Percentiles rank a stretch among this genome's conserved stretches.
These are phyloP conservation scores for Triticum turgidum DNA, from an alignment of 176 grass and related monocot species.

Conservation along the genomic window DNA sequence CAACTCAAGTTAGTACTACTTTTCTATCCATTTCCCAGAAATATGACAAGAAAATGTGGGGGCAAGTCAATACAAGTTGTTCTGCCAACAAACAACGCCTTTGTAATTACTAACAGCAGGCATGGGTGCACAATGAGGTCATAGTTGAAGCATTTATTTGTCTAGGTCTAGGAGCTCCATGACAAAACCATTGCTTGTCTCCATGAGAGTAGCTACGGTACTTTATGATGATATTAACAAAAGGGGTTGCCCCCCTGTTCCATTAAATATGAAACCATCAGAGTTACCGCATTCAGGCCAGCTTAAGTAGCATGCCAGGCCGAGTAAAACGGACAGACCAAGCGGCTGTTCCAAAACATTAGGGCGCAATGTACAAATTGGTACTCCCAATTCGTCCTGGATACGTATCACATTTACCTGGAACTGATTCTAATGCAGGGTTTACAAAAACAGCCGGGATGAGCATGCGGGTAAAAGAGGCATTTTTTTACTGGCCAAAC, in stretches of 20 bases:
- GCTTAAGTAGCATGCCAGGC: too few species aligned
- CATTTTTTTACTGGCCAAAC: neutral
- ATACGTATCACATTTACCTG: slow-evolving; percentile 33
- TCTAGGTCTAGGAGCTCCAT: slow-evolving; percentile 20
- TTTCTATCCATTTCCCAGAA: too few species aligned
- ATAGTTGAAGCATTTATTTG: slow-evolving; percentile 35
- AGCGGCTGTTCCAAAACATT: too few species aligned
- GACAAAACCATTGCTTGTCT: slow-evolving; percentile 40
- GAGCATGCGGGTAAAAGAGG: slow-evolving; percentile 41
- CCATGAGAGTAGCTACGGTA: slow-evolving; percentile 16
- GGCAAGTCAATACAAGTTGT: too few species aligned
- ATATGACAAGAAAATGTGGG: too few species aligned
- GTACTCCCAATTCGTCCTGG: too few species aligned
- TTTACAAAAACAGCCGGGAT: neutral
- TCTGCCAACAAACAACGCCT: too few species aligned
- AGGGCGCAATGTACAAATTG: too few species aligned
- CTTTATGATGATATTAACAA: slow-evolving; percentile 20
- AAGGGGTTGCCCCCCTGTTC: too few species aligned
- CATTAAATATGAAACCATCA: too few species aligned
- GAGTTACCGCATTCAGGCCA: too few species aligned
- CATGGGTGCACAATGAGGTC: slow-evolving; percentile 28
- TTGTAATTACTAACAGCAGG: neutral
- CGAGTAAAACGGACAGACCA: too few species aligned
- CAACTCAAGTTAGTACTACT: neutral
- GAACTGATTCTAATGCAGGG: slow-evolving; percentile 30